Percentiles rank a stretch among this genome's conserved stretches.
Conservation (phyloP, 345 rosid species). For the Salix dunnii region DNA sequence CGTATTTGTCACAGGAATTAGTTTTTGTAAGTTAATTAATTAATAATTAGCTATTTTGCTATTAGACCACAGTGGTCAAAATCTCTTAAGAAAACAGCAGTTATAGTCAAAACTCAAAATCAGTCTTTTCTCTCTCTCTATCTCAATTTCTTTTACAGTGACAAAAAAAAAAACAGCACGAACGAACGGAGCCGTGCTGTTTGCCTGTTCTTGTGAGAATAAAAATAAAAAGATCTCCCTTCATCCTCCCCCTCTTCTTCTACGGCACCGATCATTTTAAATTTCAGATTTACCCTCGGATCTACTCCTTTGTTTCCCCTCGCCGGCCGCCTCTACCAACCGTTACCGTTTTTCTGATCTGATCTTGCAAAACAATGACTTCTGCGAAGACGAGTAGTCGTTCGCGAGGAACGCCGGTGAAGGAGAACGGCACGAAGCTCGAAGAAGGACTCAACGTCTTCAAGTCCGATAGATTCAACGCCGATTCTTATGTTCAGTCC, state of each 20-base stretch:
- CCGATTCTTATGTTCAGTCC: constrained; percentile 86
- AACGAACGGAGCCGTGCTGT: neutral
- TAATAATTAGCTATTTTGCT: too few species aligned
- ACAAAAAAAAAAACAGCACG: neutral
- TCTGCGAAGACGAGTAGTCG: constrained; percentile 56
- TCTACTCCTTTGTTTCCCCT: neutral
- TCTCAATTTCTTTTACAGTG: too few species aligned
- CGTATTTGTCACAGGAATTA: too few species aligned
- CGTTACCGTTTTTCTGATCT: neutral
- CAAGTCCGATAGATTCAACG: constrained; percentile 92
- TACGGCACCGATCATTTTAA: neutral
- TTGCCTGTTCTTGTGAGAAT: neutral
- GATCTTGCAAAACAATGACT: constrained; percentile 14
- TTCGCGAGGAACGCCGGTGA: constrained; percentile 53
- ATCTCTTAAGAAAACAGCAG: too few species aligned
- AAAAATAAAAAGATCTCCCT: too few species aligned
- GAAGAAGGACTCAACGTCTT: constrained; percentile 83
- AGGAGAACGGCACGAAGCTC: constrained; percentile 68
- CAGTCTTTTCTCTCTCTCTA: too few species aligned
- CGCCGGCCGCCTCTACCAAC: neutral
- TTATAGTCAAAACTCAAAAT: too few species aligned
- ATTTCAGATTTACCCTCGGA: neutral
- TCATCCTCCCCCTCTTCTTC: neutral
- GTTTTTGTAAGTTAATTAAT: too few species aligned
- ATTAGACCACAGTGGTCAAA: too few species aligned